phyloP scores from a whole-genome alignment of 1,284 basidiomycete genomes.

The Fomes fomentarius region DNA sequence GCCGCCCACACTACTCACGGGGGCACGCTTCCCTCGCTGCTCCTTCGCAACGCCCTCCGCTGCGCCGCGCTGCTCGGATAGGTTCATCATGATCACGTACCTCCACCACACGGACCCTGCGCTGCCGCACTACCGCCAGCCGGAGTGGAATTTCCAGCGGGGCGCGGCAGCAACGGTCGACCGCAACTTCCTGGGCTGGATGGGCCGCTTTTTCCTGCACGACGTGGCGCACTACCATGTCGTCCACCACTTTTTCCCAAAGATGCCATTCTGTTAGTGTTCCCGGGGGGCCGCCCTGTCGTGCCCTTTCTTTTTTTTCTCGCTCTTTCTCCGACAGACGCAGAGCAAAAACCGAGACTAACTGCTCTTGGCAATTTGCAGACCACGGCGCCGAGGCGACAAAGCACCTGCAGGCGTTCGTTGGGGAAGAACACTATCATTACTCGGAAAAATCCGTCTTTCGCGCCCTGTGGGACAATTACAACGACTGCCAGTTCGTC shows the following conservation, averaged over 20 bases:
- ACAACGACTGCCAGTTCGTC: constrained; percentile 70
- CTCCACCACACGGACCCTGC: constrained; percentile 45
- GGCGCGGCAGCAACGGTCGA: constrained; percentile 61
- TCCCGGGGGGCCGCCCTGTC: not conserved
- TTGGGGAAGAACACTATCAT: constrained; percentile 56
- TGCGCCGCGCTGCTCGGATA: not conserved
- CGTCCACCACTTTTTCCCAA: constrained; percentile 41
- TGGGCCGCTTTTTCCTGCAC: constrained; percentile 47
- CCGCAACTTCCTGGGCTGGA: constrained; percentile 54
- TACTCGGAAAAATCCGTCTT: constrained; percentile 52
- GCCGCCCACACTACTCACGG: not conserved
- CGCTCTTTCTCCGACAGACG: not conserved
- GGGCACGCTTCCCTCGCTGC: not conserved
- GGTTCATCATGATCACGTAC: constrained; percentile 46
- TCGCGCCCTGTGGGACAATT: constrained; percentile 57
- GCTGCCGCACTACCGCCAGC: constrained; percentile 44
- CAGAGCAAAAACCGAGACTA: not conserved
- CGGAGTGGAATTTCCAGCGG: constrained; percentile 57
- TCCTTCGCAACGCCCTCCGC: not conserved
- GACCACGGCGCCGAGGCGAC: constrained; percentile 57
- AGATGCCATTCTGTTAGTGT: constrained; percentile 37
- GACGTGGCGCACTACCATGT: constrained; percentile 50
- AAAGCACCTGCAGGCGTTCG: constrained; percentile 50
- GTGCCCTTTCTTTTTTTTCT: too few relatives aligned
- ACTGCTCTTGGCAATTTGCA: constrained; percentile 11